Evolutionary conservation across 306 rosid species (phyloP).

Genomic region (Hylodesmum podocarpum): DNA sequence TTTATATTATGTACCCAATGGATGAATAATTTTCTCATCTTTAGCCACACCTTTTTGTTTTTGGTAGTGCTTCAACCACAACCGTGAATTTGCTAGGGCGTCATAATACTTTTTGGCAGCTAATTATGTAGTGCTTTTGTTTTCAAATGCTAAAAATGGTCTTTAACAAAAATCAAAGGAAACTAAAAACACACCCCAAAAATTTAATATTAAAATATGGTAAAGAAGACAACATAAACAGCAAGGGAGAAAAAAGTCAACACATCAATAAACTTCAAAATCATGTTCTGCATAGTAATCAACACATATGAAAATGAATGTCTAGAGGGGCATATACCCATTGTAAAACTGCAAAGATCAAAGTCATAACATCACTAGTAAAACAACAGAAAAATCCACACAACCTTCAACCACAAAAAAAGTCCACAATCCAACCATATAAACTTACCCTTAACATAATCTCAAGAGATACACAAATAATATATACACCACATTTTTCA

Average conservation of each 20-base stretch:
- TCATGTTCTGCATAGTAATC: constrained; percentile 8
- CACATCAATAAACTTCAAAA: constrained; percentile 17
- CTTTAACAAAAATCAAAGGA: neutral
- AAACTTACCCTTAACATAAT: constrained; percentile 24
- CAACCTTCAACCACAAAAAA: neutral
- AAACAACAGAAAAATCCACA: constrained; percentile 16
- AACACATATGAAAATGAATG: constrained; percentile 33
- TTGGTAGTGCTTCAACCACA: neutral
- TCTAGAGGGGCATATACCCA: constrained; percentile 10
- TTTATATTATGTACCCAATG: no score
- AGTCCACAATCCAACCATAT: constrained; percentile 31
- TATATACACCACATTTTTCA: constrained; percentile 41
- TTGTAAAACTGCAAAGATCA: constrained; percentile 15
- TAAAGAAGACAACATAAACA: neutral
- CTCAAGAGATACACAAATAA: constrained; percentile 5
- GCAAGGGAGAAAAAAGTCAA: neutral
- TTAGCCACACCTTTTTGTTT: no score
- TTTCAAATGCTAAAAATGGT: constrained; percentile 5
- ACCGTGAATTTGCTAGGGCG: neutral
- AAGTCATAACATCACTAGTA: neutral
- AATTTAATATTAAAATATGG: neutral
- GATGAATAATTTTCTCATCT: no score
- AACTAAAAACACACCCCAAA: neutral
- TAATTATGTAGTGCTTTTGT: constrained; percentile 2
- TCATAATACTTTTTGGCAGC: neutral